These are phyloP conservation scores for Aureoboletus auriporus DNA, from an alignment of 768 basidiomycete species.

Conservation along the genomic window DNA sequence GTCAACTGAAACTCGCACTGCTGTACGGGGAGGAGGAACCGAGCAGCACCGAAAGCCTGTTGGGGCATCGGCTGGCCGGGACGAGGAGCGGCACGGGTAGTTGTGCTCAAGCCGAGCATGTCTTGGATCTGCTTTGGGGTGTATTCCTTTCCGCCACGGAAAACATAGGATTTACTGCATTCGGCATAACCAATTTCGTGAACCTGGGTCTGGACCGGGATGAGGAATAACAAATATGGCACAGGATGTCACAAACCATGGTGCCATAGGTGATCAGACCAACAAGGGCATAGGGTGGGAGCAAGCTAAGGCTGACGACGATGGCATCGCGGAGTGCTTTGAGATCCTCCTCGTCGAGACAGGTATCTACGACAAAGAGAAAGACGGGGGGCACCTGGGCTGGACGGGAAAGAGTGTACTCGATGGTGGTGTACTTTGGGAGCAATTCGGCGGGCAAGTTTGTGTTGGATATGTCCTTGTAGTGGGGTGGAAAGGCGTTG, in stretches of 20 bases:
- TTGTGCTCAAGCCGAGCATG: conserved; percentile 82
- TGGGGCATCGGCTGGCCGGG: conserved; percentile 80
- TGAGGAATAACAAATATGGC: background rate
- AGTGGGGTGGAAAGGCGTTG: conserved; percentile 96
- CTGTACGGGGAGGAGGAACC: conserved; percentile 88
- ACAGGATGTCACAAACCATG: conserved; percentile 58
- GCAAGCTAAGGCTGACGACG: conserved; percentile 86
- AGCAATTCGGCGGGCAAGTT: conserved; percentile 95
- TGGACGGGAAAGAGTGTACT: conserved; percentile 94
- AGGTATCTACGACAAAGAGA: conserved; percentile 96
- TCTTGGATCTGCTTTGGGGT: conserved; percentile 95
- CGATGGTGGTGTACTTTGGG: conserved; percentile 98
- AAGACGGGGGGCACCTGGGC: conserved; percentile 94
- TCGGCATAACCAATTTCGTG: conserved; percentile 96
- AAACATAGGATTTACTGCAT: conserved; percentile 97
- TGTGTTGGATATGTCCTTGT: conserved; percentile 96
- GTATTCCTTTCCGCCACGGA: conserved; percentile 98
- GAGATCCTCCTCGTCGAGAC: conserved; percentile 91
- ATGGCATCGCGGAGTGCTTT: conserved; percentile 94
- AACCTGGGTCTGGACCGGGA: conserved; percentile 76
- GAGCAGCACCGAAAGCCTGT: conserved; percentile 77
- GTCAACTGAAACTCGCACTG: conserved; percentile 97
- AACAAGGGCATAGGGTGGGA: conserved; percentile 92
- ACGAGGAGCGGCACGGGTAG: conserved; percentile 79
- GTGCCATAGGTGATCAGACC: conserved; percentile 96